Evolutionary conservation across 2,329 filamentous ascomycete species (phyloP).

Genomic region (Cytospora chrysosperma): DNA sequence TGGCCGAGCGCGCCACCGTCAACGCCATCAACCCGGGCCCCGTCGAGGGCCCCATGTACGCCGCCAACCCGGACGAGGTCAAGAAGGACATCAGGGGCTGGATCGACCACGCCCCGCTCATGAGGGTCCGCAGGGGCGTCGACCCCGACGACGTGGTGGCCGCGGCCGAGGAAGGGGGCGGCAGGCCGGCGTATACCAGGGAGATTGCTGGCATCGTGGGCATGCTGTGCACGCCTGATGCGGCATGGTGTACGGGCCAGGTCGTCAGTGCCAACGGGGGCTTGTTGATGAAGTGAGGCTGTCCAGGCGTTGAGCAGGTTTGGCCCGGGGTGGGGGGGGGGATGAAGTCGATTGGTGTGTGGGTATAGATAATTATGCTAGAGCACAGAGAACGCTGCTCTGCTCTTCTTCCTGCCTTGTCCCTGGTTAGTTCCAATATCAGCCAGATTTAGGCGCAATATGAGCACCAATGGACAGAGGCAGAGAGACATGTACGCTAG

Average conservation of each 20-base stretch:
- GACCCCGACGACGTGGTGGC: constrained; percentile 63
- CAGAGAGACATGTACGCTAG: too few species aligned
- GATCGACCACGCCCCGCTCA: constrained; percentile 59
- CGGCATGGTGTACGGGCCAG: constrained; percentile 76
- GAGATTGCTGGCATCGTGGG: constrained; percentile 76
- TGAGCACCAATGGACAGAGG: background rate
- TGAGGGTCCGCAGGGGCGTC: constrained; percentile 57
- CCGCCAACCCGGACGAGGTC: constrained; percentile 42
- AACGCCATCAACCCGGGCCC: constrained; percentile 59
- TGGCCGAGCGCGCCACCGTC: constrained; percentile 52
- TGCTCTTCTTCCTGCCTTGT: background rate
- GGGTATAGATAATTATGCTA: background rate
- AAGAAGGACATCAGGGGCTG: constrained; percentile 42
- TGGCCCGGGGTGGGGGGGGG: background rate
- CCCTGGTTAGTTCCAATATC: background rate
- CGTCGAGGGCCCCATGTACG: constrained; percentile 54
- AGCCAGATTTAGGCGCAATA: background rate
- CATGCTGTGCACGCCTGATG: constrained; percentile 71
- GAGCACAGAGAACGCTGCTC: background rate
- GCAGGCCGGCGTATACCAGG: constrained; percentile 61
- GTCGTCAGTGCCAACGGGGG: constrained; percentile 81
- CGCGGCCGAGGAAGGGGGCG: constrained; percentile 53
- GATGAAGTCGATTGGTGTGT: background rate
- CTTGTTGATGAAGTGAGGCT: constrained; percentile 47
- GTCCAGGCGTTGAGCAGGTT: background rate